Conservation (phyloP, 257 asterid genomes). For the Lavandula angustifolia region DNA sequence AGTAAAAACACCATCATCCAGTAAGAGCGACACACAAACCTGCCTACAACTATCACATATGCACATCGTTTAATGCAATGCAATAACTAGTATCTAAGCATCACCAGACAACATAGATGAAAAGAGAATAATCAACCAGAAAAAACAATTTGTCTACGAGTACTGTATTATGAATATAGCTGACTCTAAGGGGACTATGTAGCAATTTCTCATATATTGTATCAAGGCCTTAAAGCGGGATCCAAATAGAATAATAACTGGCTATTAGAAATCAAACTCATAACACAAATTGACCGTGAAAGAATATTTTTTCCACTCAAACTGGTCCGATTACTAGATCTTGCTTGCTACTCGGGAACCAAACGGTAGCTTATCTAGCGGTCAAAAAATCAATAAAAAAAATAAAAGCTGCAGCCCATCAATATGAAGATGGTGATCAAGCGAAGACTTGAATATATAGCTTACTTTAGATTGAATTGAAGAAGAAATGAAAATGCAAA, state of each 20-base stretch:
- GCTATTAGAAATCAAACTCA: background rate
- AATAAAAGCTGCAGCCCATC: background rate
- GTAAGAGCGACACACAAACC: background rate
- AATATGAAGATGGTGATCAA: background rate
- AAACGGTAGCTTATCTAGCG: background rate
- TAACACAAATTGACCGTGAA: background rate
- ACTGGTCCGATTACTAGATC: background rate
- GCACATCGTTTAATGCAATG: background rate
- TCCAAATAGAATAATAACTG: background rate
- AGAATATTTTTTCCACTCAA: background rate
- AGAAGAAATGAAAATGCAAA: background rate
- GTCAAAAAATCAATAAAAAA: background rate
- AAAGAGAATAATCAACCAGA: background rate
- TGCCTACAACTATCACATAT: background rate
- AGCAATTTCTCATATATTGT: background rate
- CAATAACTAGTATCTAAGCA: background rate
- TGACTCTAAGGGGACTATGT: too few relatives aligned
- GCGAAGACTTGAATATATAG: background rate
- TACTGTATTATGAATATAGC: too few relatives aligned
- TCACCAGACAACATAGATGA: background rate
- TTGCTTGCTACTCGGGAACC: background rate
- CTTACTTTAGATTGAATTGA: background rate
- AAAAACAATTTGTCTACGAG: background rate
- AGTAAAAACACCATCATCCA: background rate
- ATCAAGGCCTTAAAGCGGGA: background rate